Percentiles rank a stretch among this genome's conserved stretches.
Evolutionary conservation across 2,329 filamentous ascomycete species (phyloP).

Genomic region (Tolypocladium tundrense): DNA sequence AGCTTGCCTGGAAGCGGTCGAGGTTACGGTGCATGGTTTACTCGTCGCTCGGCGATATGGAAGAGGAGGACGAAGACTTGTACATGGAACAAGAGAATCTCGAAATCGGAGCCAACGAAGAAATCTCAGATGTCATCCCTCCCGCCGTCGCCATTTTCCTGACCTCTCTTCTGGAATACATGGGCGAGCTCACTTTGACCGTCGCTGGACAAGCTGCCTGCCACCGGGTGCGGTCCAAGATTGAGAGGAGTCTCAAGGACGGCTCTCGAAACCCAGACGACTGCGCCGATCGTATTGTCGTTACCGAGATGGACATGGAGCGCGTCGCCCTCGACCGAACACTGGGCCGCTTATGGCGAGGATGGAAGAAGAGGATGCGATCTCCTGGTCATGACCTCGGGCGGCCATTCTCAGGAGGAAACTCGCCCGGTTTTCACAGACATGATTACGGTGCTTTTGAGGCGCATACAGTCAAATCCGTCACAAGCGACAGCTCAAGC

Average conservation of each 20-base stretch:
- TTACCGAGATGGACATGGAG: conserved; percentile 88
- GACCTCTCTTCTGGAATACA: conserved; percentile 86
- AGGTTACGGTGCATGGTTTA: conserved; percentile 96
- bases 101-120: conserved; percentile 44
- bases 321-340: conserved; percentile 83
- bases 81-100: conserved; percentile 75
- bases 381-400: conserved; percentile 38
- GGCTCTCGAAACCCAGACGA: conserved; percentile 34
- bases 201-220: conserved; percentile 78
- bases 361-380: conserved; percentile 82
- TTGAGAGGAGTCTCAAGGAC: conserved; percentile 49
- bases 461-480: conserved; percentile 17
- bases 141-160: conserved; percentile 92
- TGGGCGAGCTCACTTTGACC: conserved; percentile 85
- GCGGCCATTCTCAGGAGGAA: conserved; percentile 38
- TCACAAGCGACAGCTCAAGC: conserved; percentile 1
- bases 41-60: conserved; percentile 89
- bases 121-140: conserved; percentile 61
- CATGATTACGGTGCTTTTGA: conserved; percentile 27
- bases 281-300: conserved; percentile 57
- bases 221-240: conserved; percentile 49
- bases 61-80: conserved; percentile 92
- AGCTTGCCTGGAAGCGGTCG: conserved; percentile 88
- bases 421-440: conserved; percentile 23
- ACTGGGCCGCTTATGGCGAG: conserved; percentile 81